Conservation (phyloP, 257 asterid genomes). For the Osmanthus fragrans region DNA sequence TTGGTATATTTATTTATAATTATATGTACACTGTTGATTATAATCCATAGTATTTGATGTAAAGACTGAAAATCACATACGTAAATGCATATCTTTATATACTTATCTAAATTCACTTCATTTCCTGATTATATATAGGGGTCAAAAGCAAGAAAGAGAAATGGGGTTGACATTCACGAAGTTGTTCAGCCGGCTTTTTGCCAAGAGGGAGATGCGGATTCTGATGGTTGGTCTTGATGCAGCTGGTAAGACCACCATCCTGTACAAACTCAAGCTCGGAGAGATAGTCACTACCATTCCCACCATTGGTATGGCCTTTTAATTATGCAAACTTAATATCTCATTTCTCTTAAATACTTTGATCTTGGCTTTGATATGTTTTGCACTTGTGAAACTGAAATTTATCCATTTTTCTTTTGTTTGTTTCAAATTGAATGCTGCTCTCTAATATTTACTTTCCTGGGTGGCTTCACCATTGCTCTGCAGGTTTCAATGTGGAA, state of each 20-base stretch:
- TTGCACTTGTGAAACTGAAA: neutral
- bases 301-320: slow-evolving; percentile 68
- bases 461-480: neutral
- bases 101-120: neutral
- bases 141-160: slow-evolving; percentile 35
- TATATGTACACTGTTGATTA: neutral
- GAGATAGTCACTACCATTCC: slow-evolving; percentile 94
- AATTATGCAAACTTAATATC: neutral
- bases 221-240: slow-evolving; percentile 96
- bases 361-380: neutral
- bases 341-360: neutral
- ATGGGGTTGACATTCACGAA: slow-evolving; percentile 85
- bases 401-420: neutral
- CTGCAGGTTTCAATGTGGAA: slow-evolving; percentile 84
- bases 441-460: slow-evolving; percentile 5
- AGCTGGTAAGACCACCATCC: slow-evolving; percentile 94
- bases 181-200: slow-evolving; percentile 85
- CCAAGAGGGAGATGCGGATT: slow-evolving; percentile 92
- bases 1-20: neutral
- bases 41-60: neutral
- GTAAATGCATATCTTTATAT: neutral
- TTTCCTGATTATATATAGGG: slow-evolving; percentile 29
- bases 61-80: neutral
- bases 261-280: slow-evolving; percentile 98
- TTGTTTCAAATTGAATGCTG: neutral